Base-by-base conservation (phyloP, 257 asterid genomes). In the Striga asiatica region DNA sequence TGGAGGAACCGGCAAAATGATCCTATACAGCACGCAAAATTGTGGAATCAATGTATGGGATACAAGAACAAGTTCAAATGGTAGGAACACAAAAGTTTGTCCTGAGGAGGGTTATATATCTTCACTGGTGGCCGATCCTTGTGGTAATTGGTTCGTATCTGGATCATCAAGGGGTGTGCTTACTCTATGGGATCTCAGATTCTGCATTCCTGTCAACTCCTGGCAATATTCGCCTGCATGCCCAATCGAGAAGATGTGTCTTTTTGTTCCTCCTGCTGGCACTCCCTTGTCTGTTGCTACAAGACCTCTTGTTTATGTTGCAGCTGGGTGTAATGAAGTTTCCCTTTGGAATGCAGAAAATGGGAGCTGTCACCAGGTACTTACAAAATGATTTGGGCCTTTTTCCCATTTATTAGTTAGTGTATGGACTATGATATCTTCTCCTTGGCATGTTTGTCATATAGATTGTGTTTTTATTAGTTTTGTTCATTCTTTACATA, bases 341-440 rank as follows among this genome's bases (percentile, higher is more conserved):
- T 88, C 97, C 62, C 99, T 92, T 47, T 88, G 97, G 99, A 85
- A 88, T 75, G 95, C 97, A 32, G 99, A 92, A 79, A 83, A 82
- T 54, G 95, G 95, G 38, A 88, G 97, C 85, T 83, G 99, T 74
- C 99, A 92, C 73, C 97, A 92, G 99, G 97, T 88, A 75, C n/a
- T 24, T 8, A 54, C 58, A 34, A 49, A 53, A 48, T 38, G 47
- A 22, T 20, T 50, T 41, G 22, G 43, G 43, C 52, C 12, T 17
- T 49, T 66, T 60, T 58, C 47, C 18, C 60, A 10, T 45, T 24
- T 48, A 14, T 54, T 37, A 45, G 18, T 42, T 25, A 39, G 35
- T 37, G 65, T 50, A 38, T 17, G 13, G 43, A 11, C 21, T 14
- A 25, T 50, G 32, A 53, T n/a, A 49, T 64, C 43, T 22, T 35